phyloP scores from a whole-genome alignment of 73 alveolate genomes.

The Paramecium tetraurelia region DNA sequence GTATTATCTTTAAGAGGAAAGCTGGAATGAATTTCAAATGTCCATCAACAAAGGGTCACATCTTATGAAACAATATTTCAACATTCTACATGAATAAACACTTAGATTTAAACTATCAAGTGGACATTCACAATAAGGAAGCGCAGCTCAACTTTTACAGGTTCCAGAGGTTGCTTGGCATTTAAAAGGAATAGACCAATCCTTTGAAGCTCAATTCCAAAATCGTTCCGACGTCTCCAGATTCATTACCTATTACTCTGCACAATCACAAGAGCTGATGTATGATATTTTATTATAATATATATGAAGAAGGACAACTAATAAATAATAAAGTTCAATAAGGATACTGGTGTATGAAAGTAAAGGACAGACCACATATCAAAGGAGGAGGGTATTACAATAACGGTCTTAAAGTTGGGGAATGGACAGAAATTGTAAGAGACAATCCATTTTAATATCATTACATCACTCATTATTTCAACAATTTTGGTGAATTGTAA shows the following conservation, averaged over 20 bases:
- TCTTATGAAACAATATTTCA: background rate
- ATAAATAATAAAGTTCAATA: background rate
- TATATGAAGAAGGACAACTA: conserved; percentile 4
- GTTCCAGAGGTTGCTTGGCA: background rate
- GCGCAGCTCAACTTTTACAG: background rate
- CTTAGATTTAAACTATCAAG: background rate
- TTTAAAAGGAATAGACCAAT: background rate
- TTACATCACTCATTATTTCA: background rate
- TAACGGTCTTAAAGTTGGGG: background rate
- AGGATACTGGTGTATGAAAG: background rate
- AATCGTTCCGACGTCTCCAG: background rate
- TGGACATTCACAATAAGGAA: background rate
- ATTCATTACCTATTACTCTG: background rate
- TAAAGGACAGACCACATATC: background rate
- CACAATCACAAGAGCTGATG: background rate
- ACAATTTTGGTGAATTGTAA: background rate
- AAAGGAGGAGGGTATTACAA: background rate
- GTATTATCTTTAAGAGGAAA: background rate
- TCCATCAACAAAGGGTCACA: background rate
- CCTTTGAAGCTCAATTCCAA: background rate
- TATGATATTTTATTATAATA: background rate
- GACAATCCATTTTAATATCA: background rate
- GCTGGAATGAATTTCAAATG: background rate
- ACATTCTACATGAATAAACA: background rate
- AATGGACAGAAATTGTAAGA: background rate